These are phyloP conservation scores for Wallacemonas rigidus DNA, from an alignment of 208 protist genomes.

Conservation along the genomic window DNA sequence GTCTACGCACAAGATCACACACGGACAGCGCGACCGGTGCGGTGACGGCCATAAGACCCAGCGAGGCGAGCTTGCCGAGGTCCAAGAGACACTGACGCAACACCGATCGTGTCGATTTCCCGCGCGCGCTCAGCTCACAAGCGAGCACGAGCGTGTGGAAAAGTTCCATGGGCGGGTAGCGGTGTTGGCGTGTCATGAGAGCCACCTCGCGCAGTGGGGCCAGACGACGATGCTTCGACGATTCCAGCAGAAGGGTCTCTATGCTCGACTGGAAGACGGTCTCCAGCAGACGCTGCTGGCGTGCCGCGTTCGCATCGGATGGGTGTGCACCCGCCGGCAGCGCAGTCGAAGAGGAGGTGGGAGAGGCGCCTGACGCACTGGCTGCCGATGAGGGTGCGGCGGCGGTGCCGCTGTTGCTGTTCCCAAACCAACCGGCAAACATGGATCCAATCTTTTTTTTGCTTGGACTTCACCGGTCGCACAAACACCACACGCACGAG, in stretches of 20 bases:
- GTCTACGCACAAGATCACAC: slow-evolving; percentile 50
- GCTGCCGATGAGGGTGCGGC: background rate
- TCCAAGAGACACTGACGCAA: slow-evolving; percentile 70
- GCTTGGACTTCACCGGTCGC: background rate
- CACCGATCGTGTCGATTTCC: slow-evolving; percentile 29
- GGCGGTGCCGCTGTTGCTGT: background rate
- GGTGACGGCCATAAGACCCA: slow-evolving; percentile 60
- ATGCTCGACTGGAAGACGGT: slow-evolving; percentile 54
- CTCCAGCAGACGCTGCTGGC: slow-evolving; percentile 16
- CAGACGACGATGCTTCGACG: slow-evolving; percentile 49
- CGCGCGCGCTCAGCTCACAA: slow-evolving; percentile 37
- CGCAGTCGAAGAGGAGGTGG: background rate
- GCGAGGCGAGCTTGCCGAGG: slow-evolving; percentile 66
- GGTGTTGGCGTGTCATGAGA: slow-evolving; percentile 42
- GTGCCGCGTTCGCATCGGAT: background rate
- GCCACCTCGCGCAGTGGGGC: slow-evolving; percentile 54
- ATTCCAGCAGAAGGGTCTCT: slow-evolving; percentile 51
- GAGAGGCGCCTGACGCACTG: background rate
- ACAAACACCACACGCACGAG: too few relatives aligned
- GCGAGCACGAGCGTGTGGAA: slow-evolving; percentile 66
- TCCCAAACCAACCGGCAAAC: background rate
- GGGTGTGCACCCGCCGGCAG: background rate
- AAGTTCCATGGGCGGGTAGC: slow-evolving; percentile 43
- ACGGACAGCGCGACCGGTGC: slow-evolving; percentile 38
- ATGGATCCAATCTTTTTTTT: background rate